Base-by-base conservation (phyloP, 2,329 filamentous ascomycete genomes). In the Colletotrichum sp. region DNA sequence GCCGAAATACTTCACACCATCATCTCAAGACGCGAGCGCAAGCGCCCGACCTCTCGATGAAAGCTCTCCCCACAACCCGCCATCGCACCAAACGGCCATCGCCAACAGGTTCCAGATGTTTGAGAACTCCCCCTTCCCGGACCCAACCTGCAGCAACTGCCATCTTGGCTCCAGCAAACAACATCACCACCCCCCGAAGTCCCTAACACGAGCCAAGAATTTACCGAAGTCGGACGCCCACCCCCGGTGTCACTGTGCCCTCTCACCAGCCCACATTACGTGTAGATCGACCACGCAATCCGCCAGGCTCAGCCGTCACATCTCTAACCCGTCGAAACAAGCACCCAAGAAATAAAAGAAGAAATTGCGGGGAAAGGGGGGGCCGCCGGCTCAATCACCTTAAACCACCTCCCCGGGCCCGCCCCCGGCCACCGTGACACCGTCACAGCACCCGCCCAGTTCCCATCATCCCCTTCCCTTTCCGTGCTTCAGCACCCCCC, bases 301-400 rank as follows among this genome's bases (percentile, higher is more conserved):
- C 32, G 24, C 59, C 59, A 39, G 67, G 71, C 71, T 74, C 59
- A 57, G 57, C 59, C 14, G 67, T 74, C 71, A 24, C 67, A 74
- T 43, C 59, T 60, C 36, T 48, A 61, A 61, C 28, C 67, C 28
- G 66, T 64, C 39, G 67, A 65, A 71, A 74, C 71, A 64, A 55
- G 43, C 43, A 48, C 43, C 43, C 43, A 48, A 48, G 18, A 48
- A 48, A 48, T 48, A 48, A 48, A 12, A 48, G 39, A 48, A 48
- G 43, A 34, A 65, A 74, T 43, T 74, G 59, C 71, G 67, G 67
- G 59, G 59, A 32, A 26, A 10, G 14, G 18, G 61, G 61, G 32
- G 9, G 26, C 16, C 36, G 36, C 36, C 36, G 34, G 13, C 43
- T 48, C 18, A 48, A 48, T 48, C 43, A 48, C 30, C 21, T 24